Evolutionary conservation across 108 stramenopile species (phyloP).

Genomic region (Schizochytrium sp.): DNA sequence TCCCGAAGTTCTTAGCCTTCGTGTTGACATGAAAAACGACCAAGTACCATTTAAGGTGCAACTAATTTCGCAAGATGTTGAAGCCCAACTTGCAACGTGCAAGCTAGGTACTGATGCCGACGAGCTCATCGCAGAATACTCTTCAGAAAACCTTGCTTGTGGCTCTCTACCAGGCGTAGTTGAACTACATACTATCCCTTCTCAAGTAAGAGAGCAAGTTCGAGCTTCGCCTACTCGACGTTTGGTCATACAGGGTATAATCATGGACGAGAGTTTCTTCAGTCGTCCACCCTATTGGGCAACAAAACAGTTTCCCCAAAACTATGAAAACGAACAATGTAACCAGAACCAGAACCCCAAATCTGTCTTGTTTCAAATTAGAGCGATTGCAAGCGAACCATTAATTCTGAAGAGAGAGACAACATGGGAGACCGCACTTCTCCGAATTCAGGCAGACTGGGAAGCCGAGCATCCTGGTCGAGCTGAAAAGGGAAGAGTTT

Average conservation of each 20-base stretch:
- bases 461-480: neutral
- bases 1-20: neutral
- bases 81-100: neutral
- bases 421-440: neutral
- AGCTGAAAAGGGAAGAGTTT: neutral
- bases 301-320: neutral
- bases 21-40: neutral
- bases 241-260: neutral
- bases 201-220: neutral
- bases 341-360: conserved; percentile 1
- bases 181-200: neutral
- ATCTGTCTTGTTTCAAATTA: neutral
- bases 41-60: conserved; percentile 35
- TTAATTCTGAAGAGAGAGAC: conserved; percentile 9
- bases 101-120: neutral
- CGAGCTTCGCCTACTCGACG: neutral
- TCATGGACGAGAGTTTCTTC: neutral
- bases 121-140: conserved; percentile 3
- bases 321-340: neutral
- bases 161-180: neutral
- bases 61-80: neutral
- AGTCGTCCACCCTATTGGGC: conserved; percentile 20
- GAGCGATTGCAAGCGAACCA: neutral
- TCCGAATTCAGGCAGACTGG: neutral
- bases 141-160: neutral